phyloP scores from a whole-genome alignment of 1,284 basidiomycete species.

The Naganishia liquefaciens region DNA sequence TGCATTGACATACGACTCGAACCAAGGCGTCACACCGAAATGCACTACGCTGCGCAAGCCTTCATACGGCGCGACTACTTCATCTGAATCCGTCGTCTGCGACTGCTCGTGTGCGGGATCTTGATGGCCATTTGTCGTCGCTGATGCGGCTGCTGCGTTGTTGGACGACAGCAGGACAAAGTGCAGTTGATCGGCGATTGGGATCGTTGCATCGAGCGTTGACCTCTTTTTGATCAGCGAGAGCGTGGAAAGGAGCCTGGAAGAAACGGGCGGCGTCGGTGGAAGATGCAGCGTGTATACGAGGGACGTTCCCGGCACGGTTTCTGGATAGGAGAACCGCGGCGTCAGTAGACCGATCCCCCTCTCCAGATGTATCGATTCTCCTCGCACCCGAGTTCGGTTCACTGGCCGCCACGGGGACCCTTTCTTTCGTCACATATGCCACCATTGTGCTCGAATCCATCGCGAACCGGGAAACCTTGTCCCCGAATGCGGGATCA shows the following conservation, averaged over 20 bases:
- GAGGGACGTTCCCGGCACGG: conserved; percentile 33
- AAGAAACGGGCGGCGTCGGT: conserved; percentile 60
- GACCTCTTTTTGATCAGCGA: conserved; percentile 91
- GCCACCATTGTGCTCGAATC: conserved; percentile 51
- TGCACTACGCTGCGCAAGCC: conserved; percentile 95
- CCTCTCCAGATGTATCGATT: no score
- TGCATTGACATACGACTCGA: conserved; percentile 84
- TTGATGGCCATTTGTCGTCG: conserved; percentile 35
- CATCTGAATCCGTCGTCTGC: conserved; percentile 17
- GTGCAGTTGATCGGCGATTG: conserved; percentile 83
- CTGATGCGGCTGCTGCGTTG: conserved; percentile 33
- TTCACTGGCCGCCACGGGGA: conserved; percentile 37
- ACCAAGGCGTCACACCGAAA: conserved; percentile 95
- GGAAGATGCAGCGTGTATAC: conserved; percentile 51
- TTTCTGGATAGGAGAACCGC: conserved; percentile 37
- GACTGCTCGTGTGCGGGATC: conserved; percentile 38
- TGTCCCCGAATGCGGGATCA: conserved; percentile 51
- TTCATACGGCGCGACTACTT: conserved; percentile 75
- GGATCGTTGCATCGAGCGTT: conserved; percentile 73
- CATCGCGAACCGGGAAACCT: conserved; percentile 47
- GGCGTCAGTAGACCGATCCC: no score
- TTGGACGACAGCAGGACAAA: conserved; percentile 74
- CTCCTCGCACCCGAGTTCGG: no score
- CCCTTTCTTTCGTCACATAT: conserved; percentile 44
- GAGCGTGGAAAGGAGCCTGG: conserved; percentile 78